Evolutionary conservation across 306 rosid species (phyloP).

Genomic region (Calophaca sinica): DNA sequence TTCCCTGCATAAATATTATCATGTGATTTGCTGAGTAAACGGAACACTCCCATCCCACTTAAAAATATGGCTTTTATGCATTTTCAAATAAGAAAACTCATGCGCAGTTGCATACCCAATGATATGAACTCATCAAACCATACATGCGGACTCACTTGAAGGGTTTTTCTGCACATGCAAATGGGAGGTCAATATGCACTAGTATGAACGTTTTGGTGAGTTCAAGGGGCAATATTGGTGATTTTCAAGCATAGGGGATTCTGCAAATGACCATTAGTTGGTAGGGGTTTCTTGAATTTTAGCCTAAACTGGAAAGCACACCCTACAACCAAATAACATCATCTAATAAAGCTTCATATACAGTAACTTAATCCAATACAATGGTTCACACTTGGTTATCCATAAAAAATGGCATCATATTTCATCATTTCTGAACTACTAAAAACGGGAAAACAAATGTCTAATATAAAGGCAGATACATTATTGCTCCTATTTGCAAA

Average conservation of each 20-base stretch:
- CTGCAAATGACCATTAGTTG: background rate
- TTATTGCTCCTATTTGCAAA: constrained; percentile 7
- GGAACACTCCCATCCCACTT: background rate
- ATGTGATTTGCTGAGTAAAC: constrained; percentile 1
- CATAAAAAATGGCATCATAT: background rate
- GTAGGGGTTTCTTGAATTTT: constrained; percentile 4
- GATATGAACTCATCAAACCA: background rate
- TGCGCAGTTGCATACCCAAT: constrained; percentile 6
- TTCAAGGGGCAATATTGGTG: background rate
- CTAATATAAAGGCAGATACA: background rate
- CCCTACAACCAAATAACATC: constrained; percentile 22
- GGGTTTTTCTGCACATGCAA: constrained; percentile 1
- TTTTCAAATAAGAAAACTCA: constrained; percentile 18
- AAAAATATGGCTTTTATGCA: constrained; percentile 5
- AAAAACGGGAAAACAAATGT: constrained; percentile 19
- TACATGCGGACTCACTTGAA: background rate
- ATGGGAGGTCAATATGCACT: constrained; percentile 19
- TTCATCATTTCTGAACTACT: constrained; percentile 8
- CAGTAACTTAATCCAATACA: background rate
- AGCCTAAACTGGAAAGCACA: constrained; percentile 9
- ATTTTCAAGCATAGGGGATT: background rate
- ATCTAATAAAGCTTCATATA: background rate
- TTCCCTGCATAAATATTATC: constrained; percentile 63
- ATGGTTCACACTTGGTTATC: constrained; percentile 7
- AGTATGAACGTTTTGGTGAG: background rate